Percentiles rank a stretch among this genome's conserved stretches.
phyloP scores from a whole-genome alignment of 2,329 filamentous ascomycete genomes.

The Metarhizium rileyi region DNA sequence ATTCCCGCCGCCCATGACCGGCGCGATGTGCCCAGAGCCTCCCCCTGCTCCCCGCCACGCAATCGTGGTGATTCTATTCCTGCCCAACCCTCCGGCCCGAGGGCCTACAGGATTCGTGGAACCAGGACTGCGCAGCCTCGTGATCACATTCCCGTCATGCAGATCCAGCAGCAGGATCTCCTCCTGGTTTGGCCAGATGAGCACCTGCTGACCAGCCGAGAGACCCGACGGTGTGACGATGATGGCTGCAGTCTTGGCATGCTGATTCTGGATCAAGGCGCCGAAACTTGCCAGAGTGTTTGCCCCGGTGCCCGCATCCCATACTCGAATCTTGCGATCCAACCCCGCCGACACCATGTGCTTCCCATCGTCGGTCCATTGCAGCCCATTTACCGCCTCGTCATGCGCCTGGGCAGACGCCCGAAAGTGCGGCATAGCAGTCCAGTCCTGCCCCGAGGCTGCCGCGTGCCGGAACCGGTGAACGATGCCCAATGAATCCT shows the following conservation, averaged over 20 bases:
- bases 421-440: slow-evolving; percentile 29
- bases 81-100: slow-evolving; percentile 42
- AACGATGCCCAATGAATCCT: slow-evolving; percentile 65
- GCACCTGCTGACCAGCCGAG: slow-evolving; percentile 48
- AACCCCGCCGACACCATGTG: slow-evolving; percentile 74
- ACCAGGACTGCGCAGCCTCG: slow-evolving; percentile 58
- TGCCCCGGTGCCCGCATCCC: slow-evolving; percentile 69
- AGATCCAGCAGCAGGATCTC: slow-evolving; percentile 76
- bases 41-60: slow-evolving; percentile 62
- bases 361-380: slow-evolving; percentile 72
- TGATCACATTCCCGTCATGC: slow-evolving; percentile 64
- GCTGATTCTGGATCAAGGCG: slow-evolving; percentile 66
- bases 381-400: slow-evolving; percentile 73
- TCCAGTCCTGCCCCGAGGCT: slow-evolving; percentile 21
- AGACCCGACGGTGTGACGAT: slow-evolving; percentile 53
- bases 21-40: slow-evolving; percentile 42
- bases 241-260: slow-evolving; percentile 50
- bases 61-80: slow-evolving; percentile 62
- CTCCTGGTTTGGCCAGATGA: slow-evolving; percentile 74
- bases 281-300: slow-evolving; percentile 89
- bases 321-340: slow-evolving; percentile 76
- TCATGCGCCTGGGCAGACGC: slow-evolving; percentile 58
- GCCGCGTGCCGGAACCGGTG: slow-evolving; percentile 26
- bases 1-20: slow-evolving; percentile 50
- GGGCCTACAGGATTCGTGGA: slow-evolving; percentile 33